phyloP scores from a whole-genome alignment of 768 basidiomycete species.

The Mycena crocata region DNA sequence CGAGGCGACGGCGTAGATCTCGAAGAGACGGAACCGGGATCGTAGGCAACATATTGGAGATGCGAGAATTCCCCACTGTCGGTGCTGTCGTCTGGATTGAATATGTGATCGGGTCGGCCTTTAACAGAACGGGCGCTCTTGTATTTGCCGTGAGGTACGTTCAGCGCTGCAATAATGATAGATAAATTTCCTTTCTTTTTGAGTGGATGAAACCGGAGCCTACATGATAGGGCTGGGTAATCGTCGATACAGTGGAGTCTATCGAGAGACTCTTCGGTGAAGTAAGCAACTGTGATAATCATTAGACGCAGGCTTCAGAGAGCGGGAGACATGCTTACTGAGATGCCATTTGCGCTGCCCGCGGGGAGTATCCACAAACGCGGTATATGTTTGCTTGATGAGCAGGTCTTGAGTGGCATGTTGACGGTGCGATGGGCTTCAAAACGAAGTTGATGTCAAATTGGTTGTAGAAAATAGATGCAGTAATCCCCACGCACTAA shows the following conservation, averaged over 20 bases:
- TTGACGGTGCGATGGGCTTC: slow-evolving; percentile 35
- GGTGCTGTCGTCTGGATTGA: slow-evolving; percentile 52
- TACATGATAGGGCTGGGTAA: slow-evolving; percentile 55
- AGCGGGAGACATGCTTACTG: slow-evolving; percentile 57
- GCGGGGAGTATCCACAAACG: slow-evolving; percentile 73
- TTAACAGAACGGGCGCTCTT: slow-evolving; percentile 78
- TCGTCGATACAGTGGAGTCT: slow-evolving; percentile 73
- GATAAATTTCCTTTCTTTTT: neutral
- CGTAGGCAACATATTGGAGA: slow-evolving; percentile 60
- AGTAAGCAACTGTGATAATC: slow-evolving; percentile 75
- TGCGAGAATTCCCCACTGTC: slow-evolving; percentile 51
- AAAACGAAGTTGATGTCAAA: slow-evolving; percentile 23
- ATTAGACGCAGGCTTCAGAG: slow-evolving; percentile 35
- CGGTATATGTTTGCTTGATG: slow-evolving; percentile 87
- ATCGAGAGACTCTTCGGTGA: slow-evolving; percentile 76
- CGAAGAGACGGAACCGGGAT: slow-evolving; percentile 41
- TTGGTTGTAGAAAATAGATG: slow-evolving; percentile 12
- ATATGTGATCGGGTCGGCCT: slow-evolving; percentile 63
- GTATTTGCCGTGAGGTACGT: slow-evolving; percentile 75
- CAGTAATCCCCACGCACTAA: slow-evolving; percentile 54
- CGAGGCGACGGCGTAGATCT: slow-evolving; percentile 31
- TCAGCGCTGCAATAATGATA: slow-evolving; percentile 53
- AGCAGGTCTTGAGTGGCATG: slow-evolving; percentile 56
- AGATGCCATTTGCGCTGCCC: slow-evolving; percentile 87
- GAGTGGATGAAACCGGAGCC: neutral